phyloP scores from a whole-genome alignment of 352 stramenopile species.

The Phytopythium montanum region DNA sequence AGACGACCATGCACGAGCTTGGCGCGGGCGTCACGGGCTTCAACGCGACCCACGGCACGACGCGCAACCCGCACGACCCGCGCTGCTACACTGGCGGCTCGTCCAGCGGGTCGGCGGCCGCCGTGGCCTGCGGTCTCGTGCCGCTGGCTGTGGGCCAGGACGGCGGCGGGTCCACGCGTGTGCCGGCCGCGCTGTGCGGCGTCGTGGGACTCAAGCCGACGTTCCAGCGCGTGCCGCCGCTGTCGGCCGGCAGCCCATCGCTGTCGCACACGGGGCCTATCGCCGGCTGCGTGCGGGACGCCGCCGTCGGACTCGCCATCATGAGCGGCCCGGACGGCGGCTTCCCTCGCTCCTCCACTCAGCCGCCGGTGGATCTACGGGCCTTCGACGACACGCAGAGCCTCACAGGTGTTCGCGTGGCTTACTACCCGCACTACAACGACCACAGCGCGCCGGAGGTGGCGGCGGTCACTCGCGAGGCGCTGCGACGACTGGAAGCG shows the following conservation, averaged over 20 bases:
- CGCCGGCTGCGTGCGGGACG: slow-evolving; percentile 73
- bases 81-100: slow-evolving; percentile 87
- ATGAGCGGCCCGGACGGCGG: slow-evolving; percentile 63
- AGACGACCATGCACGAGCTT: slow-evolving; percentile 90
- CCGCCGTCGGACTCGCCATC: slow-evolving; percentile 80
- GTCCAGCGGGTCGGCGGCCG: slow-evolving; percentile 85
- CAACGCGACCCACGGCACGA: slow-evolving; percentile 68
- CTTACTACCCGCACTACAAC: slow-evolving; percentile 72
- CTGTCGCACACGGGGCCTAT: slow-evolving; percentile 81
- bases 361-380: slow-evolving; percentile 44
- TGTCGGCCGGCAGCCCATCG: slow-evolving; percentile 50
- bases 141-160: slow-evolving; percentile 85
- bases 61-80: slow-evolving; percentile 84
- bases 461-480: slow-evolving; percentile 31
- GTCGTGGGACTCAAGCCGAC: slow-evolving; percentile 88
- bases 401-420: slow-evolving; percentile 68
- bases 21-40: slow-evolving; percentile 70
- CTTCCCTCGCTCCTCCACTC: slow-evolving; percentile 42
- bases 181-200: slow-evolving; percentile 85
- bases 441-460: slow-evolving; percentile 71
- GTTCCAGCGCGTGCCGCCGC: slow-evolving; percentile 66
- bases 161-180: slow-evolving; percentile 87
- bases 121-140: slow-evolving; percentile 83
- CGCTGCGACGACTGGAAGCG: slow-evolving; percentile 40
- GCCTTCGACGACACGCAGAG: slow-evolving; percentile 58